A percentile compares a stretch with the other conserved stretches of the same genome.
These are phyloP conservation scores for Penicillium malachiteum DNA, from an alignment of 495 filamentous ascomycete species.

Conservation along the genomic window DNA sequence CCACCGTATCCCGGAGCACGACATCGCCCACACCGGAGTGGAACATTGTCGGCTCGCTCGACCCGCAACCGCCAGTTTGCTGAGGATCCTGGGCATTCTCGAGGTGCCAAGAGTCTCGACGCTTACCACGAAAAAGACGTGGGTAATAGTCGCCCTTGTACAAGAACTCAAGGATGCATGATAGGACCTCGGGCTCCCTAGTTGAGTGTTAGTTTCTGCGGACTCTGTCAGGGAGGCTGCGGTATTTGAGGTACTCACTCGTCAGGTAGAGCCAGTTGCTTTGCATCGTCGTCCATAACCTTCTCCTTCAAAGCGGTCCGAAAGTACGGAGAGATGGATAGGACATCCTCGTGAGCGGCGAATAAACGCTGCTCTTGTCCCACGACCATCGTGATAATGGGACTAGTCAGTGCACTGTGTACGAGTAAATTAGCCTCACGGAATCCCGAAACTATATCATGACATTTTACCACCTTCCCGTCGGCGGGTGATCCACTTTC, in stretches of 20 bases:
- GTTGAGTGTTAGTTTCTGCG: not conserved
- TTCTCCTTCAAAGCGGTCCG: slow-evolving; percentile 53
- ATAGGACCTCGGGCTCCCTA: slow-evolving; percentile 63
- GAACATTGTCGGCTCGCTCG: slow-evolving; percentile 74
- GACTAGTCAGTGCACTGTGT: slow-evolving; percentile 62
- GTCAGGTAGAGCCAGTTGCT: slow-evolving; percentile 59
- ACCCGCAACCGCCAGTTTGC: slow-evolving; percentile 55
- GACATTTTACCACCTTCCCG: slow-evolving; percentile 41
- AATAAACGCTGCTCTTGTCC: slow-evolving; percentile 78
- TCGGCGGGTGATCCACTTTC: slow-evolving; percentile 53
- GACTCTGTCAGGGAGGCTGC: not conserved
- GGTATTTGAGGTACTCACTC: slow-evolving; percentile 37
- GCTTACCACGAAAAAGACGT: slow-evolving; percentile 49
- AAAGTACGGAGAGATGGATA: slow-evolving; percentile 61
- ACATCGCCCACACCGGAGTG: slow-evolving; percentile 64
- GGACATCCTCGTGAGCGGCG: slow-evolving; percentile 67
- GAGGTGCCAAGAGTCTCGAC: slow-evolving; percentile 62
- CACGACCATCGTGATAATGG: slow-evolving; percentile 81
- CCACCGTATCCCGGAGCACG: slow-evolving; percentile 81
- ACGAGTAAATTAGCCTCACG: not conserved
- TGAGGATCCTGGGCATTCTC: slow-evolving; percentile 54
- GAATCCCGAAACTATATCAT: slow-evolving; percentile 13
- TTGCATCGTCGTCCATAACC: slow-evolving; percentile 53
- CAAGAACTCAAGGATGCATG: slow-evolving; percentile 66
- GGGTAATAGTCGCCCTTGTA: slow-evolving; percentile 73